phyloP scores from a whole-genome alignment of 192 early-diverging fungal genomes.

The Backusella sp. region DNA sequence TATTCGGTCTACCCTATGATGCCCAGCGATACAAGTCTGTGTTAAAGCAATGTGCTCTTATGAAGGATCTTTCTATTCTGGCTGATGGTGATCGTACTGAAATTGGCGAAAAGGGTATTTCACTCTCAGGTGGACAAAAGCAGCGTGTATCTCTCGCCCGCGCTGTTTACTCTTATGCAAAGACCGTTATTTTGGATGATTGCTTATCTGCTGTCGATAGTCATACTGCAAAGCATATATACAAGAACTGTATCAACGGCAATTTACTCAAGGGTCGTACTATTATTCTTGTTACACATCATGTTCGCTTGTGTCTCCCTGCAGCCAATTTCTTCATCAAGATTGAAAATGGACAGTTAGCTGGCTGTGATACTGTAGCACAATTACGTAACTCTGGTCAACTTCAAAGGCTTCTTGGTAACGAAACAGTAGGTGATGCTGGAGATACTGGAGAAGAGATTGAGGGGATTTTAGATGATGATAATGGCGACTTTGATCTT shows the following conservation, averaged over 20 bases:
- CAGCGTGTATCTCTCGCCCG: conserved; percentile 78
- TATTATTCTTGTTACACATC: conserved; percentile 83
- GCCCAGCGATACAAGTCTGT: conserved; percentile 61
- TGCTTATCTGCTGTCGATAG: conserved; percentile 67
- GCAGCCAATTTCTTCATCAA: conserved; percentile 50
- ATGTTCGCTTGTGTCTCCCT: conserved; percentile 58
- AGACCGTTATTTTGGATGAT: conserved; percentile 79
- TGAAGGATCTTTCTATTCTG: conserved; percentile 63
- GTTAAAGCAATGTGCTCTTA: conserved; percentile 66
- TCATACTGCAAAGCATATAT: conserved; percentile 48
- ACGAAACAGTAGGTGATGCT: neutral
- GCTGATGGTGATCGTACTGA: conserved; percentile 68
- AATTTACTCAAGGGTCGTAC: conserved; percentile 74
- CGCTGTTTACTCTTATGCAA: conserved; percentile 71
- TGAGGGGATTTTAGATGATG: neutral
- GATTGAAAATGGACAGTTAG: conserved; percentile 50
- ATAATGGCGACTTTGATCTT: neutral
- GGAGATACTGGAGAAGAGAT: conserved; percentile 5
- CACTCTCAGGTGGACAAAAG: conserved; percentile 75
- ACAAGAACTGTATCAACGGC: conserved; percentile 49
- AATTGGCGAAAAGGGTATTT: conserved; percentile 69
- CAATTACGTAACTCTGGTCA: conserved; percentile 13
- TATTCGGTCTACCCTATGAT: conserved; percentile 59
- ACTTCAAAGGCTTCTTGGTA: conserved; percentile 15
- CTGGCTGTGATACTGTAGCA: conserved; percentile 6